Percentiles rank a stretch among this genome's conserved stretches.
phyloP scores from a whole-genome alignment of 2,329 filamentous ascomycete genomes.

The Sporothrix euskadiensis region DNA sequence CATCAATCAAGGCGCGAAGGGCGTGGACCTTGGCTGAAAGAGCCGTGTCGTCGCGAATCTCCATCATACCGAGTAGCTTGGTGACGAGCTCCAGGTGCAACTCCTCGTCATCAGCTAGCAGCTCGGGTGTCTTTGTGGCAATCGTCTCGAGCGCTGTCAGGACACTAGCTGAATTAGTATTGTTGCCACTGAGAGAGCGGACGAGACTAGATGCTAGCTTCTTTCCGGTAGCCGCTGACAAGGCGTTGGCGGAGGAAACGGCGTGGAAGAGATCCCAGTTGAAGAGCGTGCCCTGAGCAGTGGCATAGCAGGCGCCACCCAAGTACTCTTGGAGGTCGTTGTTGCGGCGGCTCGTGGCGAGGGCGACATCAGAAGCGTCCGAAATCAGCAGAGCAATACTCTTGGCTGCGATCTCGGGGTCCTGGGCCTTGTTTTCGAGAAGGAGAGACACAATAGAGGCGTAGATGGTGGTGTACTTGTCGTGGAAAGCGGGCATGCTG shows the following conservation, averaged over 20 bases:
- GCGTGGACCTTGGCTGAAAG: constrained; percentile 46
- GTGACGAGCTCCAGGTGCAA: constrained; percentile 54
- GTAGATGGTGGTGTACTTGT: constrained; percentile 39
- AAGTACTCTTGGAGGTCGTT: constrained; percentile 52
- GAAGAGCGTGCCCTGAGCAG: constrained; percentile 40
- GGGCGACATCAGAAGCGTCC: constrained; percentile 42
- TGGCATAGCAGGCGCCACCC: constrained; percentile 44
- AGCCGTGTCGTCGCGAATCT: constrained; percentile 47
- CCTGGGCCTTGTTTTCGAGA: constrained; percentile 36
- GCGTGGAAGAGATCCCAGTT: constrained; percentile 53
- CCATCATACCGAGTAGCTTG: constrained; percentile 55
- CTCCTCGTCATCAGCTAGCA: constrained; percentile 49
- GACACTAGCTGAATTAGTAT: constrained; percentile 35
- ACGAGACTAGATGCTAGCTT: constrained; percentile 39
- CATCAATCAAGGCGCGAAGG: constrained; percentile 51
- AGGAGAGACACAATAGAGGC: constrained; percentile 45
- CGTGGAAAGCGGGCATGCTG: constrained; percentile 43
- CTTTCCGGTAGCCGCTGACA: constrained; percentile 42
- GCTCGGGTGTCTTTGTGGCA: constrained; percentile 46
- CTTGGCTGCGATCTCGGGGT: constrained; percentile 38
- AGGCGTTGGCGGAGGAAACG: constrained; percentile 46
- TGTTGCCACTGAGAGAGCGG: constrained; percentile 30
- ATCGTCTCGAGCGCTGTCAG: constrained; percentile 53
- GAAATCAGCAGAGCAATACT: constrained; percentile 52
- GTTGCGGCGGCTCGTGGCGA: constrained; percentile 41